Base-by-base conservation (phyloP, 169 alveolate species). In the Condylostoma magnum region DNA sequence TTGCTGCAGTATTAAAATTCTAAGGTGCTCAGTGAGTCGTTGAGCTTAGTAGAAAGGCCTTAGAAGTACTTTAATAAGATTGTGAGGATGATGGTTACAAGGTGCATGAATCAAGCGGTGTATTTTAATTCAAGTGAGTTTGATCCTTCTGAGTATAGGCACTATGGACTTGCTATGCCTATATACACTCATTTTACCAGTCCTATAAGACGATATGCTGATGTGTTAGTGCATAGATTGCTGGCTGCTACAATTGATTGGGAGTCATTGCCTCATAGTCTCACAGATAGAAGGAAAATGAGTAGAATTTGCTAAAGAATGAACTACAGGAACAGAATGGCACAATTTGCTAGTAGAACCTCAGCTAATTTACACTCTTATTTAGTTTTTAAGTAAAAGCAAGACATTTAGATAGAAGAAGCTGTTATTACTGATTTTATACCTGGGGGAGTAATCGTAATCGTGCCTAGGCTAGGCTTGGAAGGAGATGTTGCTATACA, bases 171-270 rank as follows among this genome's bases (percentile, higher is more conserved):
- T 28, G 98, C 98, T 0, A 95, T 96, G 60, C 97, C 94, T 43
- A 85, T 95, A 33, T 98, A 98, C 79, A 96, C 99, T 31, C 99
- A 98, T 83, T 98, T 97, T 83, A 98, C 99, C 6, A 96, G 99
- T n/a, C 99, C 99, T 2, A 98, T 98, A 57, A 93, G 99, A 83
- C 91, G 99, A 78, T 98, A 98, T 86, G 98, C 99, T 2, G 99
- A 98, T 88, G 93, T 98, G 31, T 77, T 95, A 46, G 98, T 97
- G 18, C 99, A 97, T 76, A 86, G 99, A 71, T 86, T 97, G 75
- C 93, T 96, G 36, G 87, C 95, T 36, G 97, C 97, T 30, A 87
- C 96, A 1, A 82, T 94, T 33, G 98, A 93, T 56, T 56, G 89
- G 8, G 90, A 89, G 36, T 82, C 91, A 15, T 74, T 92, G 36